A percentile compares a stretch with the other conserved stretches of the same genome.
phyloP scores from a whole-genome alignment of 805 yeast genomes.

The Debaryomyces maramus region DNA sequence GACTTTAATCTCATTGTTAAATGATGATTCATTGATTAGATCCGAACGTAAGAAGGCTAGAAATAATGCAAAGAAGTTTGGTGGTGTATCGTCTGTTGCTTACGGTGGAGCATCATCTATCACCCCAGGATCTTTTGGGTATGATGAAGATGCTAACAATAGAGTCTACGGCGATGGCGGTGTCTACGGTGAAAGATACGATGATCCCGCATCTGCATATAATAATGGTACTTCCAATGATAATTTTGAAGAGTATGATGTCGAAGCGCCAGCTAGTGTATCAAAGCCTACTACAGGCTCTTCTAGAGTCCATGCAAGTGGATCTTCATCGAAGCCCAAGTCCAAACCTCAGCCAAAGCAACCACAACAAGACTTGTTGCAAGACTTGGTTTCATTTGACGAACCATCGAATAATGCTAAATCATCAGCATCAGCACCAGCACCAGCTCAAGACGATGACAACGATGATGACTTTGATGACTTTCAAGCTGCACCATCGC shows the following conservation, averaged over 20 bases:
- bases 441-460: conserved; percentile 27
- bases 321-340: conserved; percentile 17
- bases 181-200: conserved; percentile 65
- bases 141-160: conserved; percentile 49
- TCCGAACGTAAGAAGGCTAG: conserved; percentile 90
- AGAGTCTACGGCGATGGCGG: conserved; percentile 74
- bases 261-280: conserved; percentile 27
- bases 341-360: conserved; percentile 28
- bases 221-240: conserved; percentile 34
- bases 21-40: conserved; percentile 75
- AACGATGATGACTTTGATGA: conserved; percentile 81
- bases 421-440: conserved; percentile 14
- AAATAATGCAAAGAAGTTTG: conserved; percentile 77
- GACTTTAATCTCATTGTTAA: conserved; percentile 65
- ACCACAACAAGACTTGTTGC: conserved; percentile 50
- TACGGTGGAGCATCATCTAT: conserved; percentile 51
- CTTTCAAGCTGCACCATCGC: conserved; percentile 66
- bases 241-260: conserved; percentile 63
- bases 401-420: conserved; percentile 23
- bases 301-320: conserved; percentile 32
- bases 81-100: conserved; percentile 63
- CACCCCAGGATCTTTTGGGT: conserved; percentile 33
- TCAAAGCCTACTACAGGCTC: conserved; percentile 39
- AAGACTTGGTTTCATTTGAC: conserved; percentile 47
- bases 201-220: conserved; percentile 52